Percentiles rank a stretch among this genome's conserved stretches.
Evolutionary conservation across 345 rosid species (phyloP).

Genomic region (Camelina laxa): DNA sequence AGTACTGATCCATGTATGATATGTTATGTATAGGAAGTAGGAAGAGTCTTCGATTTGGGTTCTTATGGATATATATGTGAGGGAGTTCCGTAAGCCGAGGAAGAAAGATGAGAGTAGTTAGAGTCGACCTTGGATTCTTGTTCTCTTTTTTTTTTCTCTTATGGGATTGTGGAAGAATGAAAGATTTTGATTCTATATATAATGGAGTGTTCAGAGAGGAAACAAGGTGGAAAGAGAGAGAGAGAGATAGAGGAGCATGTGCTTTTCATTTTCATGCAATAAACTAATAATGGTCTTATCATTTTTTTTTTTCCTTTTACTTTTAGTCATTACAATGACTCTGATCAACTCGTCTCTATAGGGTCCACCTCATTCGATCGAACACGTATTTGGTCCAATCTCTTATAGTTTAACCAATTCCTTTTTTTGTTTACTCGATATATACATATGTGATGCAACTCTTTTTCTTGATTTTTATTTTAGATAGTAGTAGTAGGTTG

Average conservation of each 20-base stretch:
- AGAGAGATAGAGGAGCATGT: conserved; percentile 40
- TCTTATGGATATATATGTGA: conserved; percentile 28
- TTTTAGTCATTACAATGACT: conserved; percentile 18
- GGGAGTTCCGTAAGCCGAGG: conserved; percentile 23
- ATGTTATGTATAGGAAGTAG: neutral
- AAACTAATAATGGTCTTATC: conserved; percentile 30
- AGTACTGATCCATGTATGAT: conserved; percentile 50
- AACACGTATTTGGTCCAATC: conserved; percentile 43
- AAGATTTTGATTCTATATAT: conserved; percentile 37
- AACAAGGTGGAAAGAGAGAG: conserved; percentile 44
- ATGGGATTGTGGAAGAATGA: conserved; percentile 27
- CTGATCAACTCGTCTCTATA: conserved; percentile 12
- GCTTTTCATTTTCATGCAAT: conserved; percentile 43
- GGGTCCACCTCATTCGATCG: conserved; percentile 29
- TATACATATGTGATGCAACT: neutral
- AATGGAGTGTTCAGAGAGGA: conserved; percentile 40
- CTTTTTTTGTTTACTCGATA: no score
- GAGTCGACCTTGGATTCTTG: conserved; percentile 34
- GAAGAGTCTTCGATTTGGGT: conserved; percentile 28
- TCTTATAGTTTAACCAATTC: neutral
- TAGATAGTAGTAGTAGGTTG: neutral
- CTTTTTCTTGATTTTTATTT: neutral
- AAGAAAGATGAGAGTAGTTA: conserved; percentile 28
- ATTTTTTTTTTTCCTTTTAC: neutral
- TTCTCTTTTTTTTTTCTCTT: neutral